Base-by-base conservation (phyloP, 768 basidiomycete genomes). In the Tricholoma saponaceum region DNA sequence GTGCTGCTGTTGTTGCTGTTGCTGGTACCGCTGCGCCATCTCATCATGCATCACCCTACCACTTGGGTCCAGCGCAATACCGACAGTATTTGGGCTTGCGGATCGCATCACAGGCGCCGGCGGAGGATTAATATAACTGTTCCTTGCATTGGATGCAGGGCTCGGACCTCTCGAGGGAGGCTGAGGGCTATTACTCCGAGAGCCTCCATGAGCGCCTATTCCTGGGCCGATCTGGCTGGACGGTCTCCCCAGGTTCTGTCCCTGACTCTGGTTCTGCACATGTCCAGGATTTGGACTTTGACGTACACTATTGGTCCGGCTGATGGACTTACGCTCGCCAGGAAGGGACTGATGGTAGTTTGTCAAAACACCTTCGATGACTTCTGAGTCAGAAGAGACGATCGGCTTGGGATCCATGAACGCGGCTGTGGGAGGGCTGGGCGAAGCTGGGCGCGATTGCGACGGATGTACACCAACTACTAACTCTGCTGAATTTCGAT, bases 321-420 rank as follows among this genome's bases (percentile, higher is more conserved):
- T 85, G 23, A 83, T 74, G 7, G 79, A 76, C 70, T 82, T 85
- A 51, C 82, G 76, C 69, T 97, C 95, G 3, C 93, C 95, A 6
- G 95, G 95, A 67, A 98, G 82, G 1, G 87, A 83, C 65, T 94
- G 92, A 25, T 87, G 83, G 66, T 98, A 98, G 61, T 85, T 80
- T 0, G 77, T 76, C 14, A 93, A 71, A 7, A 93, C 85, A n/a
- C 85, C 83, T 56, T 90, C 86, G 16, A 92, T 83, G 0, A 82
- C 77, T n/a, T 84, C 79, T 39, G 77, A 68, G 1, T 79, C 78
- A 6, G 77, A 59, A 28, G 76, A 73, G 3, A 72, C 67, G 0
- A 77, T 52, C 5, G 72, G 73, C 14, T 83, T 86, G 6, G 90
- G 85, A 49, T 85, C 81, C 83, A 89, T 91, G 67, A 94, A 83